Conservation (phyloP, 352 stramenopile species). For the Phytophthora idaei region DNA sequence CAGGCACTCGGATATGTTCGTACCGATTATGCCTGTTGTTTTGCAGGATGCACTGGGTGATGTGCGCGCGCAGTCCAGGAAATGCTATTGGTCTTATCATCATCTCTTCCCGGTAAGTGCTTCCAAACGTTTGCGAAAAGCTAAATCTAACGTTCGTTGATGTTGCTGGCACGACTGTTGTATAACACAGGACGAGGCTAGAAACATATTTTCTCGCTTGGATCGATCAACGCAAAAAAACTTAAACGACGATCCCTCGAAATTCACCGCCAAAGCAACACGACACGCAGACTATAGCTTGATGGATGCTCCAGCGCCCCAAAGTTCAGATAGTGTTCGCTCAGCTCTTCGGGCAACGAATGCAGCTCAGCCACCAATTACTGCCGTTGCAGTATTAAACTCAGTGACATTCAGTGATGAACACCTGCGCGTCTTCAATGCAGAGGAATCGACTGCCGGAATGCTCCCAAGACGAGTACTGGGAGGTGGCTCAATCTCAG, state of each 20-base stretch:
- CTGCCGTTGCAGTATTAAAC: constrained; percentile 11
- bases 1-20: constrained; percentile 66
- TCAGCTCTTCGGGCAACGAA: constrained; percentile 18
- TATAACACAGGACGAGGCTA: constrained; percentile 50
- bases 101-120: constrained; percentile 60
- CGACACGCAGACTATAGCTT: constrained; percentile 20
- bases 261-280: constrained; percentile 28
- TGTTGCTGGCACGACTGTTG: constrained; percentile 9
- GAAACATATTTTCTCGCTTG: constrained; percentile 57
- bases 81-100: constrained; percentile 83
- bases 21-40: constrained; percentile 60
- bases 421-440: constrained; percentile 2
- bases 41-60: constrained; percentile 75
- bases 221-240: constrained; percentile 76
- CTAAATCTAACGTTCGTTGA: constrained; percentile 2
- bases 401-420: constrained; percentile 26
- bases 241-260: constrained; percentile 49
- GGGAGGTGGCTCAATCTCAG: constrained; percentile 17
- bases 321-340: constrained; percentile 12
- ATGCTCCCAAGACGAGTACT: constrained; percentile 37
- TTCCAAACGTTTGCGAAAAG: background rate
- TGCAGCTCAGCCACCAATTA: constrained; percentile 18
- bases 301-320: constrained; percentile 8
- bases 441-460: constrained; percentile 16
- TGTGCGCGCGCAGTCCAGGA: constrained; percentile 76